Conservation (phyloP, 2,329 filamentous ascomycete genomes). For the Aotearoamyces nothofagi region DNA sequence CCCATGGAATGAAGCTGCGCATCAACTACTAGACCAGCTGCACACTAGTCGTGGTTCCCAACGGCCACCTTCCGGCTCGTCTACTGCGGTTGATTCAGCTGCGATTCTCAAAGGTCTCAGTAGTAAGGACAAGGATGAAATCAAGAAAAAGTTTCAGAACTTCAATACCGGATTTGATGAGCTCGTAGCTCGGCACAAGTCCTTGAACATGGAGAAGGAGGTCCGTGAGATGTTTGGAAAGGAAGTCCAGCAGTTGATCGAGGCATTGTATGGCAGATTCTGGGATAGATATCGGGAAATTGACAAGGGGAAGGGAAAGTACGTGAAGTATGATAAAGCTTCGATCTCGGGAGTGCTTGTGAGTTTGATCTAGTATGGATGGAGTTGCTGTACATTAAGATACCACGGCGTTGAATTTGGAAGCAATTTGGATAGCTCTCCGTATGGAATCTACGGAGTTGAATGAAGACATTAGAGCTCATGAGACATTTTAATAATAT, state of each 20-base stretch:
- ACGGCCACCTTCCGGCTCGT: constrained; percentile 58
- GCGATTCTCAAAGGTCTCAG: constrained; percentile 71
- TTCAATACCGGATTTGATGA: constrained; percentile 92
- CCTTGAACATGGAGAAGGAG: constrained; percentile 79
- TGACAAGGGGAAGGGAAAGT: constrained; percentile 95
- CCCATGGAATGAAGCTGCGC: constrained; percentile 76
- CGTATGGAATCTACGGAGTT: too few relatives aligned
- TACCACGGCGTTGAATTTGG: too few relatives aligned
- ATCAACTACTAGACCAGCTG: constrained; percentile 76
- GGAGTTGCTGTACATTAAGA: too few relatives aligned
- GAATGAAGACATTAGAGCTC: too few relatives aligned
- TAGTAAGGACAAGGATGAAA: constrained; percentile 87
- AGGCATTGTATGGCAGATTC: constrained; percentile 87
- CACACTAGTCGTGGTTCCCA: constrained; percentile 58
- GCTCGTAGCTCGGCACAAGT: constrained; percentile 67
- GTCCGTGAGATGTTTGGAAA: constrained; percentile 66
- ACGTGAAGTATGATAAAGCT: constrained; percentile 91
- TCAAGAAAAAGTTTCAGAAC: constrained; percentile 87
- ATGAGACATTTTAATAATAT: too few relatives aligned
- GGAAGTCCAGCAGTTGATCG: constrained; percentile 82
- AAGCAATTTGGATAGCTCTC: too few relatives aligned
- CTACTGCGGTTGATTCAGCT: constrained; percentile 52
- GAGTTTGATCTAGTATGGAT: constrained; percentile 9
- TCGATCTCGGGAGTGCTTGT: constrained; percentile 50
- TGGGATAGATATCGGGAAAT: constrained; percentile 97